Percentiles rank a stretch among this genome's conserved stretches.
Conservation (phyloP, 768 basidiomycete genomes). For the Podaxis sp. region DNA sequence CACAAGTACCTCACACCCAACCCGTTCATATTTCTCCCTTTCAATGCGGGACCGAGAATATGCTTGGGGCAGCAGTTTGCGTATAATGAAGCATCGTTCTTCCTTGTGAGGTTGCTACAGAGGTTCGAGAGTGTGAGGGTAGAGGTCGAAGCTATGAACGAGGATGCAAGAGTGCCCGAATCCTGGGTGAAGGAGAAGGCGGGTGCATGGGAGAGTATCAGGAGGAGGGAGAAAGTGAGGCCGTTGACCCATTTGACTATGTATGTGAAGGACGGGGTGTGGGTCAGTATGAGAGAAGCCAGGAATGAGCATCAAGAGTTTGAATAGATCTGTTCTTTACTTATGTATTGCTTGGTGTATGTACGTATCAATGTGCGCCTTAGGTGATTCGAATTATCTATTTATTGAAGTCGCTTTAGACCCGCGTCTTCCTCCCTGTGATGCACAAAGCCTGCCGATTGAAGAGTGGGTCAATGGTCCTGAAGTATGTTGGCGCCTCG, state of each 20-base stretch:
- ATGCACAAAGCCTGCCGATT: background rate
- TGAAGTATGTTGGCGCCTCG: background rate
- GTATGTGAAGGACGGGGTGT: conserved; percentile 42
- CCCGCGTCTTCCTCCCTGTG: conserved; percentile 7
- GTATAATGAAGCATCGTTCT: conserved; percentile 46
- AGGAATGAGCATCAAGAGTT: background rate
- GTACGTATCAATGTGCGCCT: no score
- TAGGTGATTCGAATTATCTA: no score
- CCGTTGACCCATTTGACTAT: conserved; percentile 35
- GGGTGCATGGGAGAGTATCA: conserved; percentile 24
- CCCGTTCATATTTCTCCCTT: conserved; percentile 55
- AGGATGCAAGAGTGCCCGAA: conserved; percentile 30
- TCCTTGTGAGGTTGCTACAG: conserved; percentile 48
- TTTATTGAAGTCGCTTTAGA: no score
- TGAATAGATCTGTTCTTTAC: background rate
- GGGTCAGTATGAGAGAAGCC: conserved; percentile 39
- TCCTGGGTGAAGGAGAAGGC: conserved; percentile 30
- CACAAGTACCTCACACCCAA: conserved; percentile 54
- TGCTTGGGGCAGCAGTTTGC: conserved; percentile 52
- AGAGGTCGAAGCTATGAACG: conserved; percentile 34
- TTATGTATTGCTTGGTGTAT: background rate
- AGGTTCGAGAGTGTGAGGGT: conserved; percentile 41
- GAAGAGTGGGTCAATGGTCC: background rate
- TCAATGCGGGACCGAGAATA: conserved; percentile 51
- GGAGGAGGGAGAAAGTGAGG: conserved; percentile 30